phyloP scores from a whole-genome alignment of 139 green algal species.

The Chlorella sp. region DNA sequence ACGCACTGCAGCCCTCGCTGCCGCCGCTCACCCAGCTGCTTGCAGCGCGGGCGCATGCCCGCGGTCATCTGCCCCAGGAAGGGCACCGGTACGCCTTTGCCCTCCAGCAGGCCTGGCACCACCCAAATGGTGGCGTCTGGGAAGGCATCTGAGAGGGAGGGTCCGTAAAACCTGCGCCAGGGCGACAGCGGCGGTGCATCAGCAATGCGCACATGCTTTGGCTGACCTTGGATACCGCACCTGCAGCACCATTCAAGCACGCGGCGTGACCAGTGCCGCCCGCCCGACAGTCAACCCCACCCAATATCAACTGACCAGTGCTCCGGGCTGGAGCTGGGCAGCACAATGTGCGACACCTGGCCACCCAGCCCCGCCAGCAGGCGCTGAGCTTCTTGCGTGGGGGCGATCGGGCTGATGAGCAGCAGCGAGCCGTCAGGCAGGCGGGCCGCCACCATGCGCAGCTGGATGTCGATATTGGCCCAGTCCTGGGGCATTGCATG shows the following conservation, averaged over 20 bases:
- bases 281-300: background rate
- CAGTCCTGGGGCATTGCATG: no score
- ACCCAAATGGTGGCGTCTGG: conserved; percentile 43
- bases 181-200: background rate
- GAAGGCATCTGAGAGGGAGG: conserved; percentile 27
- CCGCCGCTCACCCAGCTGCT: conserved; percentile 10
- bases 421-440: conserved; percentile 36
- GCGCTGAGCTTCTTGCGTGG: conserved; percentile 30
- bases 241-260: background rate
- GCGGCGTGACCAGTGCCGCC: background rate
- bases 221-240: background rate
- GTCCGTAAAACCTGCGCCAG: conserved; percentile 18
- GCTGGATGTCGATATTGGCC: conserved; percentile 27
- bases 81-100: conserved; percentile 41
- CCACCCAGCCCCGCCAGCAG: conserved; percentile 22
- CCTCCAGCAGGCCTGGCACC: conserved; percentile 37
- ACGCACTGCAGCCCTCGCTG: background rate
- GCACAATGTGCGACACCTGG: conserved; percentile 36
- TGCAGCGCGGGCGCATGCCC: conserved; percentile 11
- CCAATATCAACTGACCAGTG: conserved; percentile 31
- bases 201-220: background rate
- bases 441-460: conserved; percentile 29
- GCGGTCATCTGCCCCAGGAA: background rate
- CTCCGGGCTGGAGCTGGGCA: conserved; percentile 44
- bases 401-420: conserved; percentile 32